Evolutionary conservation across 2,329 filamentous ascomycete genomes (phyloP).

Genomic region (Aspergillus hiratsukae): DNA sequence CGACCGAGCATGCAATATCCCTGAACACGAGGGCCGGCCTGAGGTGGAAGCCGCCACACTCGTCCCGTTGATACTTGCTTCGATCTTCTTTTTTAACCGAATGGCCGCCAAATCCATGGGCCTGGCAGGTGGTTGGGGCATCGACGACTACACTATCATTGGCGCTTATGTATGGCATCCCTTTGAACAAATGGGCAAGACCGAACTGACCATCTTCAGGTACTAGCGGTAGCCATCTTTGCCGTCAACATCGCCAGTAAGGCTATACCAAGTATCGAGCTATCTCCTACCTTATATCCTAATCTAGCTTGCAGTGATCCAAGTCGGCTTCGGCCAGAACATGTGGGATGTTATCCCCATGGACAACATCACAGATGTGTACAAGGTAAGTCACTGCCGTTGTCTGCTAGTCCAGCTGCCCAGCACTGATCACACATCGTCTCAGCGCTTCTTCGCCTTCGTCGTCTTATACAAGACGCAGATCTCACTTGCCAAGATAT

Average conservation of each 20-base stretch:
- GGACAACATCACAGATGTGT: conserved; percentile 15
- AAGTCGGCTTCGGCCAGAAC: conserved; percentile 19
- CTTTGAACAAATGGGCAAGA: too few species aligned
- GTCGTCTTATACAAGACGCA: conserved; percentile 17
- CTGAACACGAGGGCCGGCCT: conserved; percentile 5
- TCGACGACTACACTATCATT: conserved; percentile 15
- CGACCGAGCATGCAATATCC: conserved; percentile 6
- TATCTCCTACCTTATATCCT: too few species aligned
- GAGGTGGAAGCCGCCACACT: conserved; percentile 10
- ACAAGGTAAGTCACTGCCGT: conserved; percentile 10
- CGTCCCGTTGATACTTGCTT: conserved; percentile 10
- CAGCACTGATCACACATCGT: background rate
- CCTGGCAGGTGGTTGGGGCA: conserved; percentile 13
- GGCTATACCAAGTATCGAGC: background rate
- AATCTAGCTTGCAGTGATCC: conserved; percentile 13
- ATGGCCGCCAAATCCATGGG: conserved; percentile 8
- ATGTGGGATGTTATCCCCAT: conserved; percentile 20
- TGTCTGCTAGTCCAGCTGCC: background rate
- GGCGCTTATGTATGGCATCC: conserved; percentile 10
- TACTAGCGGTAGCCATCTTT: conserved; percentile 8
- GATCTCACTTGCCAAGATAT: conserved; percentile 22
- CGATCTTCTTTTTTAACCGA: conserved; percentile 10
- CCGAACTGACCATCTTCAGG: conserved; percentile 3
- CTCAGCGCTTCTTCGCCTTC: conserved; percentile 15
- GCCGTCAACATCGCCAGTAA: conserved; percentile 12